phyloP scores from a whole-genome alignment of 1,139 yeast species.

The Pichia sp. region DNA sequence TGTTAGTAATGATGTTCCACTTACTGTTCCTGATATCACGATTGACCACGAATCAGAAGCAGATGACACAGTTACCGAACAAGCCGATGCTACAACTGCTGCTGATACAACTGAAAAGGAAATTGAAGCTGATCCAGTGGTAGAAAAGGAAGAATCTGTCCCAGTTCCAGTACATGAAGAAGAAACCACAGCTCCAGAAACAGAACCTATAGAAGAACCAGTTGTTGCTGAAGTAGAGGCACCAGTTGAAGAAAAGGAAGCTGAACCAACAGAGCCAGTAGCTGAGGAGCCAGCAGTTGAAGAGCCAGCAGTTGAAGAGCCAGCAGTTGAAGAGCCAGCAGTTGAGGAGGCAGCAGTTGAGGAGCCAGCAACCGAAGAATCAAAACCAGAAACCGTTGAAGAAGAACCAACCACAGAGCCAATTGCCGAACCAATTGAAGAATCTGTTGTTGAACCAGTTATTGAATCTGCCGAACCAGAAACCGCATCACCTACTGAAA shows the following conservation, averaged over 20 bases:
- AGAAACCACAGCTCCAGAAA: slow-evolving; percentile 12
- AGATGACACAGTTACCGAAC: slow-evolving; percentile 2
- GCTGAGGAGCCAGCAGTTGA: slow-evolving; percentile 7
- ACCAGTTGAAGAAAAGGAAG: no score
- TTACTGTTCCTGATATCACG: slow-evolving; percentile 1
- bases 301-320: not conserved
- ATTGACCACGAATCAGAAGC: slow-evolving; percentile 7
- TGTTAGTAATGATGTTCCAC: slow-evolving; percentile 3
- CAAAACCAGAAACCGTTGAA: not conserved
- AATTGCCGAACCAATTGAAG: slow-evolving; percentile 17
- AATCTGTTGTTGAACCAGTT: slow-evolving; percentile 12
- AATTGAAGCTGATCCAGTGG: not conserved
- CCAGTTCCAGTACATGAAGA: slow-evolving; percentile 15
- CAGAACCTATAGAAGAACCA: no score
- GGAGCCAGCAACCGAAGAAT: not conserved
- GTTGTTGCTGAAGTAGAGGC: no score
- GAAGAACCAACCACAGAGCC: not conserved
- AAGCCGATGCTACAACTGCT: not conserved
- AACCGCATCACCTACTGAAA: slow-evolving; percentile 12
- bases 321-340: not conserved
- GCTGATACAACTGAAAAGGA: not conserved
- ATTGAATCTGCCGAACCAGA: slow-evolving; percentile 13
- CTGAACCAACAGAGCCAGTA: not conserved
- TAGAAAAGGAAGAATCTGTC: slow-evolving; percentile 4
- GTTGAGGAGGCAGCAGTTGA: not conserved